phyloP scores from a whole-genome alignment of 1,284 basidiomycete genomes.

The Tetrapyrgos nigripes region DNA sequence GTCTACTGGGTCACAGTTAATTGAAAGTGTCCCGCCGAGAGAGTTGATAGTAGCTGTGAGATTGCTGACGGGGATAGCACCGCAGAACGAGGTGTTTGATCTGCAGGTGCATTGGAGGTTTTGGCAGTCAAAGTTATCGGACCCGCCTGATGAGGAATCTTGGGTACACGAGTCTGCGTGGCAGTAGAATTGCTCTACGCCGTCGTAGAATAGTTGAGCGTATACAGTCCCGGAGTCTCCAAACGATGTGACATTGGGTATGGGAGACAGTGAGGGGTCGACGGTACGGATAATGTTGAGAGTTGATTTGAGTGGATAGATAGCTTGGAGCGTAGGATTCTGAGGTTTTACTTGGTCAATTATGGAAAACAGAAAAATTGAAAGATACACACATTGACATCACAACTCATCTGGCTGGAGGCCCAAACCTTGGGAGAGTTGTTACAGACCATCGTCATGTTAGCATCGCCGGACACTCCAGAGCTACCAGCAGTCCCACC shows the following conservation, averaged over 20 bases:
- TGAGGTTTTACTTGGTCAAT: conserved; percentile 34
- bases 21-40: conserved; percentile 65
- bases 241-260: conserved; percentile 68
- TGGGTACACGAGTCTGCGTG: conserved; percentile 74
- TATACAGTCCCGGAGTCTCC: conserved; percentile 62
- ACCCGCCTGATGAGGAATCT: conserved; percentile 41
- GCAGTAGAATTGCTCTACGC: conserved; percentile 88
- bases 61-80: conserved; percentile 52
- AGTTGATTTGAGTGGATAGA: conserved; percentile 72
- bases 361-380: not conserved
- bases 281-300: conserved; percentile 82
- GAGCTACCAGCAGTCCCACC: conserved; percentile 36
- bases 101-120: conserved; percentile 79
- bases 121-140: conserved; percentile 70
- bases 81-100: conserved; percentile 76
- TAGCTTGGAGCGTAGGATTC: conserved; percentile 79
- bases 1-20: conserved; percentile 65
- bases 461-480: conserved; percentile 40
- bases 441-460: conserved; percentile 71
- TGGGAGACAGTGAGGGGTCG: conserved; percentile 69
- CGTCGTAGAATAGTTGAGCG: conserved; percentile 85
- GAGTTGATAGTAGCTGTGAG: conserved; percentile 65
- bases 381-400: conserved; percentile 64
- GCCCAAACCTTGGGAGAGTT: conserved; percentile 65
- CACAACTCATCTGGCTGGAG: conserved; percentile 76